These are phyloP conservation scores for Dictyostelium capitatum DNA, from an alignment of 78 protist species.

Conservation along the genomic window DNA sequence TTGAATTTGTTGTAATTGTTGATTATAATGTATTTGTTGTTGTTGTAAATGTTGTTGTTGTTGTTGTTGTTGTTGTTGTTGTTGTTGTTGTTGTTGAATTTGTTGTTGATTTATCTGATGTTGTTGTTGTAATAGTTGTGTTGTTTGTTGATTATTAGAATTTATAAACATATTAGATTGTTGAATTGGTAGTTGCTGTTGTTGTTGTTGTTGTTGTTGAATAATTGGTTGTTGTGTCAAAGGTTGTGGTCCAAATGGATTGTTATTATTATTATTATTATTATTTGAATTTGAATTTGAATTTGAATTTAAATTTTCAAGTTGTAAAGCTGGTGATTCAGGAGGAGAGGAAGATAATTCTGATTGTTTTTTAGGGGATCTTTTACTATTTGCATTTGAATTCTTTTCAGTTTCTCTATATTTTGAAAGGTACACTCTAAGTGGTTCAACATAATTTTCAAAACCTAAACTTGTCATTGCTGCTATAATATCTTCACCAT, in stretches of 20 bases:
- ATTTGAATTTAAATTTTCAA: background rate
- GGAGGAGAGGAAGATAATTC: background rate
- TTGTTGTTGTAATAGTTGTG: background rate
- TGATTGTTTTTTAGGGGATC: background rate
- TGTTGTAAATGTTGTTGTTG: background rate
- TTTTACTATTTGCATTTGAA: background rate
- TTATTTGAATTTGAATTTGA: background rate
- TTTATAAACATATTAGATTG: no score
- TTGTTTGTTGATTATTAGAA: background rate
- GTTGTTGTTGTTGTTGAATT: background rate
- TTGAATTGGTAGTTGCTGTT: background rate
- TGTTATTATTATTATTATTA: background rate
- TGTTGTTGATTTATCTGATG: background rate
- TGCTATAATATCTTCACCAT: slow-evolving; percentile 89
- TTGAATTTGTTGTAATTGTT: slow-evolving; percentile 1
- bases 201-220: background rate
- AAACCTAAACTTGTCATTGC: slow-evolving; percentile 91
- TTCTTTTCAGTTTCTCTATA: slow-evolving; percentile 78
- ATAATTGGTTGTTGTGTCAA: background rate
- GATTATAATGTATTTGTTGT: slow-evolving; percentile 7
- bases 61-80: background rate
- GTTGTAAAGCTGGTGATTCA: slow-evolving; percentile 11
- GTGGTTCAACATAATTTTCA: slow-evolving; percentile 87
- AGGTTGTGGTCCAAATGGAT: background rate
- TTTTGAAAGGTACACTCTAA: slow-evolving; percentile 70